A percentile compares a stretch with the other conserved stretches of the same genome.
Evolutionary conservation across 495 filamentous ascomycete genomes (phyloP).

Genomic region (Aspergillus sclerotioniger): DNA sequence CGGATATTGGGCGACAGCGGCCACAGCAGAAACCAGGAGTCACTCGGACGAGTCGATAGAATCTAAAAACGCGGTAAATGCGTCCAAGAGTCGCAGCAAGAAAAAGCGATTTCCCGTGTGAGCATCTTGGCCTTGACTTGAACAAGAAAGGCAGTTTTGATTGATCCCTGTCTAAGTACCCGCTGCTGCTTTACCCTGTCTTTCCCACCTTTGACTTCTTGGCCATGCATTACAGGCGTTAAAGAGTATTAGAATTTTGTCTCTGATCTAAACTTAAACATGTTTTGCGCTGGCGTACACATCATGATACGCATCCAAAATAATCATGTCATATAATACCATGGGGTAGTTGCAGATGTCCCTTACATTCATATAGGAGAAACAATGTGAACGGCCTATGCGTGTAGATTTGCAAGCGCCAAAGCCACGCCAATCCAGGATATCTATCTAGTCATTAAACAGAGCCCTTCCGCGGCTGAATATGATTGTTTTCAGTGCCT

Average conservation of each 20-base stretch:
- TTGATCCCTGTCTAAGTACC: neutral
- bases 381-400: neutral
- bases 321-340: neutral
- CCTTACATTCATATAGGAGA: neutral
- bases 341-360: neutral
- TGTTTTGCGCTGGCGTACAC: neutral
- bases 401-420: neutral
- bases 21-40: constrained; percentile 8
- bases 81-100: constrained; percentile 14
- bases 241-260: neutral
- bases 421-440: constrained; percentile 1
- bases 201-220: neutral
- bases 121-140: constrained; percentile 40
- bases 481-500: neutral
- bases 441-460: neutral
- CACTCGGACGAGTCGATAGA: constrained; percentile 1
- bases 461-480: neutral
- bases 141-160: neutral
- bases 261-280: neutral
- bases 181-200: neutral
- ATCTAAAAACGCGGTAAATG: neutral
- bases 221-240: neutral
- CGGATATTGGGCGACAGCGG: constrained; percentile 38
- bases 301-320: neutral
- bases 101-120: constrained; percentile 39